Base-by-base conservation (phyloP, 2,329 filamentous ascomycete species). In the Periconia digitata region DNA sequence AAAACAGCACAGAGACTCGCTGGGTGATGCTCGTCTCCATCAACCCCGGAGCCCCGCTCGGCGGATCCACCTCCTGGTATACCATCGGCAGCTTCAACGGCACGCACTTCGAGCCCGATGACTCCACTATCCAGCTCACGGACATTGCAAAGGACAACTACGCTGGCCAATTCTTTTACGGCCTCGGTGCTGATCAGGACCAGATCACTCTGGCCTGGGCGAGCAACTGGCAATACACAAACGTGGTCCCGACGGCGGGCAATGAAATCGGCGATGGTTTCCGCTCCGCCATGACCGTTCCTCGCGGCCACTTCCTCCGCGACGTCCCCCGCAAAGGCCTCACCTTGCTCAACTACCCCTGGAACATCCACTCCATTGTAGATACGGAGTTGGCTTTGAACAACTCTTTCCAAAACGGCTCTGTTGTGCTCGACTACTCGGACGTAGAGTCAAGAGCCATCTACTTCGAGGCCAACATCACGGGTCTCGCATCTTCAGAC, bases 11-110 rank as follows among this genome's bases (percentile, higher is more conserved):
- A 38, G 67, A 75, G 17, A 67, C 66, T 17, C 68, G 67, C 36
- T 76, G 68, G 60, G 68, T 82, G 18, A 61, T 85, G 55, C 56
- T 70, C 3, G 73, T 85, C 32, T 80, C 76, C 12, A 77, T 83
- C 58, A 83, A 84, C 55, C 81, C 81, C 0, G 81, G 81, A 5
- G 80, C 79, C 0, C 81, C 81, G 0, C 67, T 78, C 0, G 82
- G 82, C 8, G 82, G 82, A 0, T 82, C 78, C 1, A 74, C 78
- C 16, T 75, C 74, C 1, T 66, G 84, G 61, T 85, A 84, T 60
- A 81, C 80, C 70, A 69, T 79, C 0, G 84, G 84, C 4, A 70
- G 66, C 2, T 86, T 85, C 71, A 84, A 87, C 53, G 84, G 84
- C n/a, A 85, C 81, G 0, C 79, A 83, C 60, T 86, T 85, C 20